Base-by-base conservation (phyloP, 2,329 filamentous ascomycete species). In the Helminthosporium solani region DNA sequence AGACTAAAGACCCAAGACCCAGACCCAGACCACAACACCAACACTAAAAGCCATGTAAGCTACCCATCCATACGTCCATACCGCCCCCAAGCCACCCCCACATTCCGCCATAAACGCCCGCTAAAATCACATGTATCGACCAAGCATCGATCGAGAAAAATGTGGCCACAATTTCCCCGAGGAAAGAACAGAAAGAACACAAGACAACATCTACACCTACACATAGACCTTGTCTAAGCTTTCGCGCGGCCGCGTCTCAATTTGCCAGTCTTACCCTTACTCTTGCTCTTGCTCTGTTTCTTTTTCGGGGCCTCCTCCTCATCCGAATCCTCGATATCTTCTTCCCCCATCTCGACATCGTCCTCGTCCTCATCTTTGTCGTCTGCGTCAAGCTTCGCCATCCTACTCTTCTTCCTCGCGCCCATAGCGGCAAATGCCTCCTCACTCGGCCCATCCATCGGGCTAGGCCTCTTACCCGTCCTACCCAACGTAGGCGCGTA, bases 401-500 rank as follows among this genome's bases (percentile, higher is more conserved):
- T 31, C 48, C 58, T 66, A 37, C 55, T 52, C 50, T 64, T 66
- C 56, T 67, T 67, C 15, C 57, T 54, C 8, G 57, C 54, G 11
- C 44, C 54, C 36, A 52, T 72, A 23, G 67, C 68, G 42, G 62
- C 54, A 42, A 84, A 84, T 12, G 78, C 78, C 50, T 87, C 85
- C 57, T 90, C 85, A 1, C 81, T 75, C 20, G 80, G 81, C 61
- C 83, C 80, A 42, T 80, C 78, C 54, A 67, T 70, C 44, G 62
- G 67, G 42, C 54, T 50, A 36, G 59, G 51, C 54, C 72, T 75
- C 28, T 72, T 75, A 58, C 80, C 81, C 45, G 70, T 73, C 51
- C 67, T 71, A 23, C 35, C 35, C 14, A 21, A 25, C 45, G 65
- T 66, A 16, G 62, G 58, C 36, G 67, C 65, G 25, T 70, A 70